These are phyloP conservation scores for Syzygium aromaticum DNA, from an alignment of 345 rosid genomes.

Conservation along the genomic window DNA sequence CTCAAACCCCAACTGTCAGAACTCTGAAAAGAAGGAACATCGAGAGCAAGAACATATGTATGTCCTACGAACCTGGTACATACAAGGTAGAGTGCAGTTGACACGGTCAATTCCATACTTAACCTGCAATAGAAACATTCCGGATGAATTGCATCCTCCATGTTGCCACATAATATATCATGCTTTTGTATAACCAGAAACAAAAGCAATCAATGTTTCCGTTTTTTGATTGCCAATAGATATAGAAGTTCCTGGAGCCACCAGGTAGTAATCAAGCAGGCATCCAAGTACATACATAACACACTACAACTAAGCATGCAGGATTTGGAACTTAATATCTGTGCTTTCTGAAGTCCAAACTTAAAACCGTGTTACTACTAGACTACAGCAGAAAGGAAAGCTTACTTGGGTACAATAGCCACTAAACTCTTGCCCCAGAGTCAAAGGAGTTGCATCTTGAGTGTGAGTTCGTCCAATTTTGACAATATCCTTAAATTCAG, in stretches of 20 bases:
- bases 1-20: slow-evolving; percentile 32
- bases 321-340: not conserved
- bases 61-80: slow-evolving; percentile 68
- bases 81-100: slow-evolving; percentile 60
- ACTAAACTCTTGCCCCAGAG: slow-evolving; percentile 95
- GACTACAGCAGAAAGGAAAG: not conserved
- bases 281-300: not conserved
- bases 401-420: slow-evolving; percentile 92
- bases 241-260: not conserved
- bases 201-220: not conserved
- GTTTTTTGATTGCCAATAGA: not conserved
- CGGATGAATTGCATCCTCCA: not conserved
- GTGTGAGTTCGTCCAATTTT: slow-evolving; percentile 97
- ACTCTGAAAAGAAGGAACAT: not conserved
- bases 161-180: not conserved
- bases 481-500: slow-evolving; percentile 80
- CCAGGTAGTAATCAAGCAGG: not conserved
- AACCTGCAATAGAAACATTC: slow-evolving; percentile 34
- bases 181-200: not conserved
- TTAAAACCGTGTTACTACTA: not conserved
- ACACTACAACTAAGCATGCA: not conserved
- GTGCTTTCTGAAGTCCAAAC: not conserved
- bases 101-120: slow-evolving; percentile 80
- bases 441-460: slow-evolving; percentile 98
- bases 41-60: slow-evolving; percentile 1